A percentile compares a stretch with the other conserved stretches of the same genome.
These are phyloP conservation scores for Ceratocystis cacaofunesta DNA, from an alignment of 2,329 filamentous ascomycete species.

Conservation along the genomic window DNA sequence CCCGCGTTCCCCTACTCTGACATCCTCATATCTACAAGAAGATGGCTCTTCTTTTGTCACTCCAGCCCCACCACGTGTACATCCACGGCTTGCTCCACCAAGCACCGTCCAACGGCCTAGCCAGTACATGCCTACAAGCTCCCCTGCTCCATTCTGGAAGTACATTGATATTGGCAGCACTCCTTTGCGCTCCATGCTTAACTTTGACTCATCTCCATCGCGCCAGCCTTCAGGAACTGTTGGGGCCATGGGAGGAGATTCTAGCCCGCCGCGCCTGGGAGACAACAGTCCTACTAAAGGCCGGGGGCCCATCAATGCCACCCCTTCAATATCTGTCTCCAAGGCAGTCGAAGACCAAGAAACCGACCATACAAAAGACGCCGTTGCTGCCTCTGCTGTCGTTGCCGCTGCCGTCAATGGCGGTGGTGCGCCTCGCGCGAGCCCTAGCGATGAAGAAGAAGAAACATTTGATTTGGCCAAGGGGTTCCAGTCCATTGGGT, in stretches of 20 bases:
- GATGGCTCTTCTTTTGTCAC: slow-evolving; percentile 50
- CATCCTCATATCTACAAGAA: slow-evolving; percentile 47
- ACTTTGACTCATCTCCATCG: slow-evolving; percentile 45
- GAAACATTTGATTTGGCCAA: slow-evolving; percentile 44
- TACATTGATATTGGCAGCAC: slow-evolving; percentile 66
- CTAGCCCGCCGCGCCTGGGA: slow-evolving; percentile 7
- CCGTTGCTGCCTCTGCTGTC: slow-evolving; percentile 16
- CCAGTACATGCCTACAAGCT: slow-evolving; percentile 74
- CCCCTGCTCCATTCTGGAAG: slow-evolving; percentile 78
- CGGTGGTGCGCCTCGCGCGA: not conserved
- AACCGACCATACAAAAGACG: slow-evolving; percentile 19
- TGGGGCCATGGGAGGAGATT: not conserved
- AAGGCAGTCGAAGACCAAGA: slow-evolving; percentile 24
- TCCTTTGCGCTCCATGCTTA: slow-evolving; percentile 38
- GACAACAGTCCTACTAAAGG: slow-evolving; percentile 18
- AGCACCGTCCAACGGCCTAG: slow-evolving; percentile 69
- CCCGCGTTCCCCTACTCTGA: slow-evolving; percentile 43
- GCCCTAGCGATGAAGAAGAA: slow-evolving; percentile 31
- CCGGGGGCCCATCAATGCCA: slow-evolving; percentile 18
- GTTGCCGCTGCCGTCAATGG: slow-evolving; percentile 17
- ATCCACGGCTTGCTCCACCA: slow-evolving; percentile 61
- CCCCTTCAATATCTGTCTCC: slow-evolving; percentile 7
- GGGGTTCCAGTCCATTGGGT: slow-evolving; percentile 51
- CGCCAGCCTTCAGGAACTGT: slow-evolving; percentile 27
- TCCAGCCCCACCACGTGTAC: slow-evolving; percentile 56